These are phyloP conservation scores for Przewalskia tangutica DNA, from an alignment of 257 asterid genomes.

Conservation along the genomic window DNA sequence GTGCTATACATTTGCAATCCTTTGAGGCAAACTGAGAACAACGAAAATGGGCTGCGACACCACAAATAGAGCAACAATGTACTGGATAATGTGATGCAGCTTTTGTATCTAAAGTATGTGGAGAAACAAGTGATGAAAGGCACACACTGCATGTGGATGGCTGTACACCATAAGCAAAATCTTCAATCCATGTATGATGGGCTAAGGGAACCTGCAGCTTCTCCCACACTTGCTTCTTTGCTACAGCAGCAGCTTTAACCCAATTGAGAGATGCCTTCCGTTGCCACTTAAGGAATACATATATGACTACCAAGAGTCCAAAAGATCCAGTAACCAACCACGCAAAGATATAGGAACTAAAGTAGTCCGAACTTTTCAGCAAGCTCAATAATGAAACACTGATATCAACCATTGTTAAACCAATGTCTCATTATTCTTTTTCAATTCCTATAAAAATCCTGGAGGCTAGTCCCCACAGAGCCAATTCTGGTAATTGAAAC, in stretches of 20 bases:
- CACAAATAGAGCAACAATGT: conserved; percentile 71
- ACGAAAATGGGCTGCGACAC: conserved; percentile 57
- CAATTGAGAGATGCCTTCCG: conserved; percentile 60
- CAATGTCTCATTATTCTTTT: conserved; percentile 16
- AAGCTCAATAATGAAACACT: conserved; percentile 44
- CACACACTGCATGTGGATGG: conserved; percentile 80
- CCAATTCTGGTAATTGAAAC: conserved; percentile 2
- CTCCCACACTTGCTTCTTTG: conserved; percentile 74
- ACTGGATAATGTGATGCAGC: conserved; percentile 32
- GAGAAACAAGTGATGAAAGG: conserved; percentile 47
- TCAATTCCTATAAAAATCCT: conserved; percentile 15
- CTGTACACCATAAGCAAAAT: conserved; percentile 42
- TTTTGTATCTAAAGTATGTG: conserved; percentile 47
- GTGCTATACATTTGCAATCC: conserved; percentile 78
- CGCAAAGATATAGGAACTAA: conserved; percentile 44
- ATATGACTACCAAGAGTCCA: conserved; percentile 56
- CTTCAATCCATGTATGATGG: conserved; percentile 65
- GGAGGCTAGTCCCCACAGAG: not conserved
- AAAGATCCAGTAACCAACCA: conserved; percentile 56
- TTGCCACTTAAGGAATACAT: conserved; percentile 65
- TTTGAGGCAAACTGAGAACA: conserved; percentile 64
- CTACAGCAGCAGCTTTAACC: conserved; percentile 86
- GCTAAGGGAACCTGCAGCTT: conserved; percentile 66
- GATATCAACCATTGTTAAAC: conserved; percentile 45
- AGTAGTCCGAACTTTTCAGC: conserved; percentile 36